phyloP scores from a whole-genome alignment of 768 basidiomycete genomes.

The Tricholoma matsutake region DNA sequence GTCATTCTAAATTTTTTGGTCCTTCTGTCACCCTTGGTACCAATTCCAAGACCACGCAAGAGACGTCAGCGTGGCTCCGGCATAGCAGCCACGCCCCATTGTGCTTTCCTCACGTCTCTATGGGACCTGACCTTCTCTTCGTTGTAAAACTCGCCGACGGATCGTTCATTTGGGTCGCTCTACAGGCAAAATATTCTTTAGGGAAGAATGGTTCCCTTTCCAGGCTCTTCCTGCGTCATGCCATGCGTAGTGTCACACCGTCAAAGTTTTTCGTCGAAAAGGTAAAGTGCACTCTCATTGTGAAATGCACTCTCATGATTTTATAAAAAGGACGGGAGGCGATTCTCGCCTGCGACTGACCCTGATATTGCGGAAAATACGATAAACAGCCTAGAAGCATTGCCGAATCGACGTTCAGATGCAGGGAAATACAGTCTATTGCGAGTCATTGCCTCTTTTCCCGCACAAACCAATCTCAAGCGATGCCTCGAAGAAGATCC shows the following conservation, averaged over 20 bases:
- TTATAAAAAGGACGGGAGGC: conserved; percentile 30
- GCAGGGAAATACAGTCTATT: conserved; percentile 39
- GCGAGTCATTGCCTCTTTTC: conserved; percentile 41
- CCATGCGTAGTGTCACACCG: conserved; percentile 42
- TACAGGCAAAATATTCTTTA: conserved; percentile 39
- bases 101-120: conserved; percentile 37
- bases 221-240: conserved; percentile 29
- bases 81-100: conserved; percentile 37
- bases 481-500: conserved; percentile 38
- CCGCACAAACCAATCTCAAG: conserved; percentile 36
- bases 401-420: conserved; percentile 34
- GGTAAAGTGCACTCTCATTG: conserved; percentile 18
- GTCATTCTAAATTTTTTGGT: conserved; percentile 26
- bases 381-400: conserved; percentile 18
- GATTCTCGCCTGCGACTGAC: conserved; percentile 31
- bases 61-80: conserved; percentile 33
- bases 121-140: conserved; percentile 45
- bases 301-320: neutral
- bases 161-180: conserved; percentile 38
- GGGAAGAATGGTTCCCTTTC: conserved; percentile 31
- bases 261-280: conserved; percentile 38
- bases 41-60: conserved; percentile 33
- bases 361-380: conserved; percentile 29
- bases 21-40: conserved; percentile 37
- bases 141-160: conserved; percentile 33